Base-by-base conservation (phyloP, 495 filamentous ascomycete genomes). In the Aspergillus asperescens region DNA sequence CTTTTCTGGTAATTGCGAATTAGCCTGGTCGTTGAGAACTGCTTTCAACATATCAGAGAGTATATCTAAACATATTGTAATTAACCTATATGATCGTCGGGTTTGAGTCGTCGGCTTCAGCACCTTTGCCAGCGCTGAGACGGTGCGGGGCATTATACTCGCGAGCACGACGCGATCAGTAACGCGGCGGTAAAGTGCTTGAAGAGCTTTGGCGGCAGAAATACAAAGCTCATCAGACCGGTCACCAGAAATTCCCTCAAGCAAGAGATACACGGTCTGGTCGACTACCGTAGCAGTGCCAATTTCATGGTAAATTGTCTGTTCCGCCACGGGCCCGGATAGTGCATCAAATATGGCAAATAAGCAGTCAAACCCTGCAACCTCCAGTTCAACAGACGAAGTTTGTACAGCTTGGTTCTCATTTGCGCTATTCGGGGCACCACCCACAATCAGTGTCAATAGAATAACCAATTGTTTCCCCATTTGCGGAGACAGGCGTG, bases 391-490 rank as follows among this genome's bases (percentile, higher is more conserved):
- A 58, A 90, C 86, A 5, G 85, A 81, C 13, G 80, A 60, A 5
- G 72, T 51, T 20, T 74, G 71, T 27, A 71, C 66, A 5, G 54
- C 15, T 20, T 62, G 35, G 15, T 62, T 60, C 20, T 41, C 66
- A 46, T 67, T 68, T 1, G 62, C 58, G 43, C 77, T 74, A 45
- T 74, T 74, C 0, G 83, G 81, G 35, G 77, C 75, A n/a, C 87
- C 87, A 13, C 83, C 88, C 32, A 89, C 79, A 32, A 92, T 73
- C 56, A 95, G 84, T 7, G 88, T 88, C 41, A 96, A 74, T 5
- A 97, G 74, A 31, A 95, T 86, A 23, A 97, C 75, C 9, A 97
- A 77, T 62, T 97, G 91, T 54, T 85, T 88, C 22, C 82, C 85
- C 43, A 96, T 76, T 27, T 86, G 79, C 0, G 79, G 76, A 2